Evolutionary conservation across 2,329 filamentous ascomycete species (phyloP).

Genomic region (Graphiopsis chlorocephala): DNA sequence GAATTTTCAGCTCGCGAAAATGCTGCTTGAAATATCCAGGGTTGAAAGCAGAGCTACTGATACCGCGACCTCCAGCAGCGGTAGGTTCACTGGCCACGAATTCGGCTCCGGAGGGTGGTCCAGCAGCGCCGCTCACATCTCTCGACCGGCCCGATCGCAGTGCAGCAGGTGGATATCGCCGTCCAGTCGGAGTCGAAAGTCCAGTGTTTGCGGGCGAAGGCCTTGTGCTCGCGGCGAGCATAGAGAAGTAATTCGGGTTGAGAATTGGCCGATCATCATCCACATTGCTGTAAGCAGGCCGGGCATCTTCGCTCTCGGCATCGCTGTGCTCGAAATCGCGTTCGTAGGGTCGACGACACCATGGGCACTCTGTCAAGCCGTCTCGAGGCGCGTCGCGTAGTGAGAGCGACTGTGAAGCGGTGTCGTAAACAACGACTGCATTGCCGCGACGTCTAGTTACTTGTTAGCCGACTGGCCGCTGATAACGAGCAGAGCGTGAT

Average conservation of each 20-base stretch:
- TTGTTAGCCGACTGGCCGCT: not conserved
- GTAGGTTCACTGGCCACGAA: slow-evolving; percentile 47
- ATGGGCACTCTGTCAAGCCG: slow-evolving; percentile 74
- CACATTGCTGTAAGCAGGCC: not conserved
- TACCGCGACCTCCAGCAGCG: slow-evolving; percentile 56
- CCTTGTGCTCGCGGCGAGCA: slow-evolving; percentile 64
- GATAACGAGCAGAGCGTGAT: slow-evolving; percentile 10
- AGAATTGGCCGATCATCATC: slow-evolving; percentile 56
- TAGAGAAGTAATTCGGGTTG: slow-evolving; percentile 90
- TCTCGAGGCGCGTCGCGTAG: slow-evolving; percentile 61
- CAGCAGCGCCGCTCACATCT: slow-evolving; percentile 30
- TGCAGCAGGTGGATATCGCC: slow-evolving; percentile 43
- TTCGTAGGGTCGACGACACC: slow-evolving; percentile 72
- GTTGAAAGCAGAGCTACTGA: slow-evolving; percentile 82
- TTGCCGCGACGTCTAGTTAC: slow-evolving; percentile 77
- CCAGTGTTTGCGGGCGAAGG: slow-evolving; percentile 43
- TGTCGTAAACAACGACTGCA: slow-evolving; percentile 88
- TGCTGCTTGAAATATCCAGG: slow-evolving; percentile 91
- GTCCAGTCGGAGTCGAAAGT: slow-evolving; percentile 32
- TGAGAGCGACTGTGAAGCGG: slow-evolving; percentile 77
- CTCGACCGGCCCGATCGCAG: slow-evolving; percentile 32
- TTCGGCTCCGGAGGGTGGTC: slow-evolving; percentile 49
- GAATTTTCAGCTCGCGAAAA: slow-evolving; percentile 81
- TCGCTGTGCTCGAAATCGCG: slow-evolving; percentile 8
- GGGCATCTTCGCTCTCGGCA: slow-evolving; percentile 37